Conservation (phyloP, 2,329 filamentous ascomycete genomes). For the Lizonia empirigonia region DNA sequence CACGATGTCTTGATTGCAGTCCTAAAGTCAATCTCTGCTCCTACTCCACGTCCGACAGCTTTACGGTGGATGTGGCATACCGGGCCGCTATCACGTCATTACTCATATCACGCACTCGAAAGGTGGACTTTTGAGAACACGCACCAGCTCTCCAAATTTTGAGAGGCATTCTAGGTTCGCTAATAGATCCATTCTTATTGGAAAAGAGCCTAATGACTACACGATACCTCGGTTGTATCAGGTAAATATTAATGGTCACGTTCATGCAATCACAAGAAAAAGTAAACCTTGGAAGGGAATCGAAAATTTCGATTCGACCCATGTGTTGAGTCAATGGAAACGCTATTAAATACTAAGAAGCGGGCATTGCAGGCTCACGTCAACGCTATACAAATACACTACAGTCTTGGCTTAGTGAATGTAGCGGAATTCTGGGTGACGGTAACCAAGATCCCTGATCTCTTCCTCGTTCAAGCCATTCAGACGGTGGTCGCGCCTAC, state of each 20-base stretch:
- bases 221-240: no score
- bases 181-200: no score
- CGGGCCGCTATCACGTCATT: neutral
- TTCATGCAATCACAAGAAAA: conserved; percentile 1
- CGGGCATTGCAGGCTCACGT: neutral
- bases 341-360: conserved; percentile 4
- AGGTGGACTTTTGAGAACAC: no score
- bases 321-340: conserved; percentile 16
- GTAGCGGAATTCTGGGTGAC: conserved; percentile 62
- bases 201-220: no score
- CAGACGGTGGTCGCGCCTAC: conserved; percentile 57
- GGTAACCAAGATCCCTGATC: conserved; percentile 57
- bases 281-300: neutral
- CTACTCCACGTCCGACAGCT: neutral
- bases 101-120: neutral
- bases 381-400: neutral
- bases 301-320: conserved; percentile 8
- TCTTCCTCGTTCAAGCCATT: conserved; percentile 57
- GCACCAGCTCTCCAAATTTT: no score
- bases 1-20: neutral
- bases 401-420: conserved; percentile 49
- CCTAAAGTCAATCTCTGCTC: neutral
- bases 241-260: no score
- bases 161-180: no score
- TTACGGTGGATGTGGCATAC: neutral